These are phyloP conservation scores for Penicilliopsis zonata DNA, from an alignment of 495 filamentous ascomycete genomes.

Conservation along the genomic window DNA sequence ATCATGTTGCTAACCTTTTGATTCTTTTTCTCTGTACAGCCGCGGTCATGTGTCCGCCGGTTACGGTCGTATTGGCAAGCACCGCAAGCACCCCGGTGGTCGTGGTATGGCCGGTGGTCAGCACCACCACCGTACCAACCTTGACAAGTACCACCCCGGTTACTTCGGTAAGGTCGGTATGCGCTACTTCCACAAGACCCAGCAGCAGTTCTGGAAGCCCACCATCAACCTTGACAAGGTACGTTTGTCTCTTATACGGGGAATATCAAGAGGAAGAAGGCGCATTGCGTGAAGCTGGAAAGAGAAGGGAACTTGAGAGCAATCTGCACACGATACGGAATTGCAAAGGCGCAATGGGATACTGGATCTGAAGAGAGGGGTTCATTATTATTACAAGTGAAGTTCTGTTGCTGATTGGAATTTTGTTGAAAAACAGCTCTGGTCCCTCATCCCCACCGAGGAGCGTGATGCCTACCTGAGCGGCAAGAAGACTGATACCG, in stretches of 20 bases:
- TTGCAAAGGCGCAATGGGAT: background rate
- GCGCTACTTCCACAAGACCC: constrained; percentile 85
- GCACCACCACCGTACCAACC: constrained; percentile 90
- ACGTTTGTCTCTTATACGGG: constrained; percentile 24
- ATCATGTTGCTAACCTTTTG: constrained; percentile 12
- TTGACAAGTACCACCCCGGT: constrained; percentile 91
- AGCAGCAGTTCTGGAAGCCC: constrained; percentile 88
- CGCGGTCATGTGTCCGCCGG: constrained; percentile 92
- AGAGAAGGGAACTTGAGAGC: constrained; percentile 1
- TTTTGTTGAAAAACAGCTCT: constrained; percentile 42
- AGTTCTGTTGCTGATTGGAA: constrained; percentile 9
- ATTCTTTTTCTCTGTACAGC: constrained; percentile 28
- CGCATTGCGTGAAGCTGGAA: too few species aligned
- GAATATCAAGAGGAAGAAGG: too few species aligned
- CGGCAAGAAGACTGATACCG: constrained; percentile 63
- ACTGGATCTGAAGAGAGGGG: background rate
- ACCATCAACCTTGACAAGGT: constrained; percentile 88
- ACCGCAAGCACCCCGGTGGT: constrained; percentile 90
- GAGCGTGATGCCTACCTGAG: constrained; percentile 71
- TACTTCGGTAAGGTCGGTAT: constrained; percentile 99
- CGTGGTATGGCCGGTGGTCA: constrained; percentile 89
- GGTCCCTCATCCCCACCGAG: constrained; percentile 71
- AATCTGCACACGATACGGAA: background rate
- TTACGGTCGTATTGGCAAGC: constrained; percentile 86
- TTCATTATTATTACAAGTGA: background rate